A percentile compares a stretch with the other conserved stretches of the same genome.
These are phyloP conservation scores for Ogataea hybrid DNA, from an alignment of 1,139 yeast genomes.

Conservation along the genomic window DNA sequence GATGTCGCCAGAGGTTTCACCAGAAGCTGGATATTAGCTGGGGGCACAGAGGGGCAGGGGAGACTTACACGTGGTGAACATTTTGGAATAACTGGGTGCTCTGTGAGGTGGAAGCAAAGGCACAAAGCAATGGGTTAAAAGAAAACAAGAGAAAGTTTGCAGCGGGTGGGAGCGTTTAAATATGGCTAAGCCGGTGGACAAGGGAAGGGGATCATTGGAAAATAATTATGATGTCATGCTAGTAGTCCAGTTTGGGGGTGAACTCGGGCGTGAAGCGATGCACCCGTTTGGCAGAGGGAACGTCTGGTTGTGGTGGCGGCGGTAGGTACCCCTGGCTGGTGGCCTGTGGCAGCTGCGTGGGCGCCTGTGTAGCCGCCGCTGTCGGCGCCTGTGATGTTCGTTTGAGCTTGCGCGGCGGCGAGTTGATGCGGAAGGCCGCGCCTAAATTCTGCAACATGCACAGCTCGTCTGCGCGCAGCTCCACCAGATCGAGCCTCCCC, in stretches of 20 bases:
- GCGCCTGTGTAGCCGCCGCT: background rate
- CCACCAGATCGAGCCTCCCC: slow-evolving; percentile 20
- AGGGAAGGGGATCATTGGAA: background rate
- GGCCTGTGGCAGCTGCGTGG: slow-evolving; percentile 7
- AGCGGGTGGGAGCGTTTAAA: slow-evolving; percentile 10
- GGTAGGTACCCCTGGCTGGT: slow-evolving; percentile 9
- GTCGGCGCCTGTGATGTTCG: background rate
- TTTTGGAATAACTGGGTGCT: background rate
- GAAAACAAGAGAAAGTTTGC: slow-evolving; percentile 1
- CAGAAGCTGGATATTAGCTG: slow-evolving; percentile 4
- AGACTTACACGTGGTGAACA: slow-evolving; percentile 6
- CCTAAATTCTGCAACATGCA: slow-evolving; percentile 10
- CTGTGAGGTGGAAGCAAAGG: slow-evolving; percentile 6
- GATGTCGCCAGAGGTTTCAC: slow-evolving; percentile 28
- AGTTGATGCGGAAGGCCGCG: slow-evolving; percentile 9
- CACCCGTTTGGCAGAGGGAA: slow-evolving; percentile 1
- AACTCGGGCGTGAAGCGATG: slow-evolving; percentile 5
- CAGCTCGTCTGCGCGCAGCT: slow-evolving; percentile 11
- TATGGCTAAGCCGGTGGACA: background rate
- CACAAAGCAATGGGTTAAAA: slow-evolving; percentile 5
- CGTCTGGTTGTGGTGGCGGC: slow-evolving; percentile 4
- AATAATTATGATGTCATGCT: background rate
- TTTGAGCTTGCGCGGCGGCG: slow-evolving; percentile 5
- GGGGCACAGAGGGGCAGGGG: background rate
- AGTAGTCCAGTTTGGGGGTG: slow-evolving; percentile 18